phyloP scores from a whole-genome alignment of 257 asterid genomes.

The Catharanthus roseus region DNA sequence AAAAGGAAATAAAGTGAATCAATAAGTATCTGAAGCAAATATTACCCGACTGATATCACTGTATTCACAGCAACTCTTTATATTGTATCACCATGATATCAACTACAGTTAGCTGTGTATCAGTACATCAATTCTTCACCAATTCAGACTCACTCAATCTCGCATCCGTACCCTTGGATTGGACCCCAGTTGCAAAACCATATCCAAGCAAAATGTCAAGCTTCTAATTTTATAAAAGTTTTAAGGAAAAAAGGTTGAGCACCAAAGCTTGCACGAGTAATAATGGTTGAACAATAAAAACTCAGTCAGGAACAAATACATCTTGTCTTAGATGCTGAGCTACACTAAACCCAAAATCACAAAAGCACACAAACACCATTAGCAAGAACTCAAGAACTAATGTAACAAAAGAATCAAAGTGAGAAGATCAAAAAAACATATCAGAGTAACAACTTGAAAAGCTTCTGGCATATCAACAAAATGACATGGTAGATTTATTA shows the following conservation, averaged over 20 bases:
- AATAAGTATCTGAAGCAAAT: slow-evolving; percentile 13
- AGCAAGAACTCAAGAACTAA: slow-evolving; percentile 32
- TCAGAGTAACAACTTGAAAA: slow-evolving; percentile 13
- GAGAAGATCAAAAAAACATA: slow-evolving; percentile 5
- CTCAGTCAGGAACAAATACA: slow-evolving; percentile 52
- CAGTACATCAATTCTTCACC: background rate
- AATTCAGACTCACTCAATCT: background rate
- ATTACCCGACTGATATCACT: background rate
- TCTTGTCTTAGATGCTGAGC: slow-evolving; percentile 67
- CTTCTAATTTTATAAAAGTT: background rate
- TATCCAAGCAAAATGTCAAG: background rate
- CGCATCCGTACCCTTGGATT: background rate
- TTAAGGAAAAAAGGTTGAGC: background rate
- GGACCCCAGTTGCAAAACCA: background rate
- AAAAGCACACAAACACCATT: slow-evolving; percentile 37
- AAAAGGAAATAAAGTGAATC: slow-evolving; percentile 21
- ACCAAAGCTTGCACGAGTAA: background rate
- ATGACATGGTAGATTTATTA: background rate
- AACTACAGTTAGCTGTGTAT: background rate
- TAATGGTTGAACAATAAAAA: slow-evolving; percentile 31
- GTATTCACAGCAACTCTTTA: background rate
- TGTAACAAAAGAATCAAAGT: background rate
- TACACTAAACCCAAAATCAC: slow-evolving; percentile 71
- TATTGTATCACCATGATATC: background rate
- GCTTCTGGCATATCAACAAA: slow-evolving; percentile 19